These are phyloP conservation scores for Aquanectria penicillioides DNA, from an alignment of 2,329 filamentous ascomycete species.

Conservation along the genomic window DNA sequence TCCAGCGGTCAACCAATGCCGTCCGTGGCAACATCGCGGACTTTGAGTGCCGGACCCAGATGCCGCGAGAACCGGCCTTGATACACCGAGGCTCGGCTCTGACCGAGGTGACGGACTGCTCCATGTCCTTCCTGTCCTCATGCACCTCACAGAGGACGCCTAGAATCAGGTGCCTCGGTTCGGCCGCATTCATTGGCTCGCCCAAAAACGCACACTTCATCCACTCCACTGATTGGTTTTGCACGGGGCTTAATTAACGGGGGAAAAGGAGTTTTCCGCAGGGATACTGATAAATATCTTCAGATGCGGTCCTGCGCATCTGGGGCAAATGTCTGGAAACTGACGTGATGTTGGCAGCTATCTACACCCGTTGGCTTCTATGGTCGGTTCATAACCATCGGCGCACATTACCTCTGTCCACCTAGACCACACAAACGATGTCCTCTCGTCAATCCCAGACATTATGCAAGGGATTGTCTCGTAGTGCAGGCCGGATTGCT, in stretches of 20 bases:
- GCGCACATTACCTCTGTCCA: constrained; percentile 7
- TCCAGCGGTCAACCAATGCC: constrained; percentile 18
- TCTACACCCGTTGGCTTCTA: constrained; percentile 1
- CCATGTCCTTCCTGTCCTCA: background rate
- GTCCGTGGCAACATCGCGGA: background rate
- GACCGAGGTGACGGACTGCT: constrained; percentile 8
- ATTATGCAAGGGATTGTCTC: constrained; percentile 13
- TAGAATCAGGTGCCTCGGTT: constrained; percentile 22
- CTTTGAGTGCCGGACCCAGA: constrained; percentile 14
- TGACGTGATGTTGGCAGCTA: constrained; percentile 15
- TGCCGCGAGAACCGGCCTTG: constrained; percentile 10
- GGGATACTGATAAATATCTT: constrained; percentile 25
- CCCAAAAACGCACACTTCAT: background rate
- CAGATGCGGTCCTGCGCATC: background rate
- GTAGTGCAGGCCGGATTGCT: constrained; percentile 17
- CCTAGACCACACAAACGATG: constrained; percentile 16
- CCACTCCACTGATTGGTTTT: constrained; percentile 2
- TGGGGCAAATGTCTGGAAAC: constrained; percentile 1
- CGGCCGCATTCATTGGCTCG: constrained; percentile 14
- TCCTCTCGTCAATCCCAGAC: constrained; percentile 6
- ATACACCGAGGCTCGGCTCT: constrained; percentile 15
- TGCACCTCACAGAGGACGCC: background rate
- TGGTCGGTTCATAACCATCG: constrained; percentile 3
- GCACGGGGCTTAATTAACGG: constrained; percentile 8
- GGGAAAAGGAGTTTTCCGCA: constrained; percentile 2